These are phyloP conservation scores for Phoma herbarum DNA, from an alignment of 2,329 filamentous ascomycete genomes.

Conservation along the genomic window DNA sequence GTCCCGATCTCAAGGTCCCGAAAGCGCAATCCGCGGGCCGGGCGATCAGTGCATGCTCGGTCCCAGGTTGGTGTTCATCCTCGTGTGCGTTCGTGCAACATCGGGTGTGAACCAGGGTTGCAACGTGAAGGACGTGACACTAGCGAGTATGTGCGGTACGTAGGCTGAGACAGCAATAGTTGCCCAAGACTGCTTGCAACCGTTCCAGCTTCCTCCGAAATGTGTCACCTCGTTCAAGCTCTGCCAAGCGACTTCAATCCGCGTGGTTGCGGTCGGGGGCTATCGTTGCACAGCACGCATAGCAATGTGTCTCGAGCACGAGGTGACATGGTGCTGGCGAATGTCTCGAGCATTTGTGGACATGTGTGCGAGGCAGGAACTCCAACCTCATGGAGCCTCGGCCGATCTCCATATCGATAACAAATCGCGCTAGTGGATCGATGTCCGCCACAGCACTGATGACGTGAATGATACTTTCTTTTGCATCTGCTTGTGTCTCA, in stretches of 20 bases:
- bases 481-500: constrained; percentile 1
- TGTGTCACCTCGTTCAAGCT: not conserved
- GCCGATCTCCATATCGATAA: constrained; percentile 18
- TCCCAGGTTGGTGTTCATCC: not conserved
- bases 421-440: constrained; percentile 6
- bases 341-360: not conserved
- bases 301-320: constrained; percentile 7
- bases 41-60: not conserved
- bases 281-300: constrained; percentile 13
- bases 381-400: constrained; percentile 15
- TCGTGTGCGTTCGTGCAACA: constrained; percentile 2
- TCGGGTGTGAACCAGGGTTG: constrained; percentile 11
- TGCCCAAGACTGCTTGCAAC: not conserved
- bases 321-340: not conserved
- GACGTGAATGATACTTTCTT: constrained; percentile 27
- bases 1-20: not conserved
- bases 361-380: not conserved
- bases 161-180: constrained; percentile 19
- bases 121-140: constrained; percentile 16
- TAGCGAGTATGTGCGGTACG: constrained; percentile 5
- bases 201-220: not conserved
- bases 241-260: not conserved
- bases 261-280: constrained; percentile 2
- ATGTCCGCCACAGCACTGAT: constrained; percentile 20
- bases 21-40: constrained; percentile 10